Conservation (phyloP, 2,329 filamentous ascomycete species). For the Penicillium polonicum region DNA sequence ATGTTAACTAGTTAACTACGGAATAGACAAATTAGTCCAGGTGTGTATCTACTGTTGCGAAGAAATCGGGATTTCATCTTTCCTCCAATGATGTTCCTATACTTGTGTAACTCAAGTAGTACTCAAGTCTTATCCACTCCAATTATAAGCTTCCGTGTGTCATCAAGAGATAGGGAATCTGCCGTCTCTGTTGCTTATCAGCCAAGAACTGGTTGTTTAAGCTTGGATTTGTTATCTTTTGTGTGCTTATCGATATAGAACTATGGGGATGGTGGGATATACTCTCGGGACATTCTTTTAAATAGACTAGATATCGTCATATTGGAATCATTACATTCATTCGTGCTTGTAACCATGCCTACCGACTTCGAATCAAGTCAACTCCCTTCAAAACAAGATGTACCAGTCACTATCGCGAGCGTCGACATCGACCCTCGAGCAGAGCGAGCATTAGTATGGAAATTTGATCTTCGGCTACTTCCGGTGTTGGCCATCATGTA, state of each 20-base stretch:
- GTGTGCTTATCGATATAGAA: not conserved
- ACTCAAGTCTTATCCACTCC: too few relatives aligned
- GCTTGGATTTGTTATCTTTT: not conserved
- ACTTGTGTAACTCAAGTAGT: too few relatives aligned
- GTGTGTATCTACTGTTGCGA: too few relatives aligned
- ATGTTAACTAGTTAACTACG: too few relatives aligned
- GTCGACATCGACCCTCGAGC: slow-evolving; percentile 38
- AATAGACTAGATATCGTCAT: not conserved
- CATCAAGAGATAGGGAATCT: too few relatives aligned
- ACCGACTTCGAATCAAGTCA: not conserved
- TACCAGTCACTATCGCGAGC: slow-evolving; percentile 15
- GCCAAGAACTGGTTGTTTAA: too few relatives aligned
- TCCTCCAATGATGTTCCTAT: too few relatives aligned
- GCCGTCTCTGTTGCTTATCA: too few relatives aligned
- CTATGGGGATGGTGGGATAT: not conserved
- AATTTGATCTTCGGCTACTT: slow-evolving; percentile 48
- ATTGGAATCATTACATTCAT: not conserved
- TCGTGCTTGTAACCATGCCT: not conserved
- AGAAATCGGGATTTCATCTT: too few relatives aligned
- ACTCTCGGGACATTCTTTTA: too few relatives aligned
- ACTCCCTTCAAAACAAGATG: slow-evolving; percentile 13
- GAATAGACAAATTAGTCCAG: too few relatives aligned
- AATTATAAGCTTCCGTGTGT: too few relatives aligned
- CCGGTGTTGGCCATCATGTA: slow-evolving; percentile 58
- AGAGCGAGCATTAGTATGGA: slow-evolving; percentile 49